Base-by-base conservation (phyloP, 305 asterid genomes). In the Fraxinus platypoda region DNA sequence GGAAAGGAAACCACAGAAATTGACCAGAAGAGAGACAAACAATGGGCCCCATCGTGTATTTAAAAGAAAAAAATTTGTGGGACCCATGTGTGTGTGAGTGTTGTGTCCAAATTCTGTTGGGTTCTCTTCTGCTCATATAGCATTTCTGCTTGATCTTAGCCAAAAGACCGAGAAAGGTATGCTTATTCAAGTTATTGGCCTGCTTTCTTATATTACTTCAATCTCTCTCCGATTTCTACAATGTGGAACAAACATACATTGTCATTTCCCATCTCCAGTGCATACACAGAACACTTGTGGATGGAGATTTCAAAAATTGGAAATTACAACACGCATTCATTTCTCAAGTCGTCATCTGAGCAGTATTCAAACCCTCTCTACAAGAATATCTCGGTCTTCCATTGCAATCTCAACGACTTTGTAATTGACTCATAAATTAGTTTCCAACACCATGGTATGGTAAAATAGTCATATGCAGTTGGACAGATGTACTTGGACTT, bases 101-200 rank as follows among this genome's bases (percentile, higher is more conserved):
- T 30, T 30, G 2, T 30, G 3, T 30, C 31, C 31, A 30, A 30
- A 30, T 30, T 30, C 31, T 30, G 31, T 30, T 30, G 31, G 31
- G 2, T 30, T 30, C 31, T 30, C 31, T 30, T 30, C 31, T 30
- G 31, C 2, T 30, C 31, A 30, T 30, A 30, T 30, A 30, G 31
- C 31, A 30, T 30, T 0, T 30, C 31, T 30, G n/a, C n/a, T n/a
- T n/a, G 94, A 93, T 93, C 94, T 93, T 92, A 94, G 97, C 98
- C 96, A 94, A 92, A 93, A 94, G 96, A 97, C 95, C 97, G 92
- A 94, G 96, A 94, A 93, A 92, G 94, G 95, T 93, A 91, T 91
- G 92, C 1, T 3, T 46, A 1, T 3, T 46, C 0, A 0, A 46
- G 6, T 13, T 0, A 17, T 54, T 21, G 66, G 68, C 26, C 68